These are phyloP conservation scores for Scheffersomyces lignicola DNA, from an alignment of 1,139 yeast species.

Conservation along the genomic window DNA sequence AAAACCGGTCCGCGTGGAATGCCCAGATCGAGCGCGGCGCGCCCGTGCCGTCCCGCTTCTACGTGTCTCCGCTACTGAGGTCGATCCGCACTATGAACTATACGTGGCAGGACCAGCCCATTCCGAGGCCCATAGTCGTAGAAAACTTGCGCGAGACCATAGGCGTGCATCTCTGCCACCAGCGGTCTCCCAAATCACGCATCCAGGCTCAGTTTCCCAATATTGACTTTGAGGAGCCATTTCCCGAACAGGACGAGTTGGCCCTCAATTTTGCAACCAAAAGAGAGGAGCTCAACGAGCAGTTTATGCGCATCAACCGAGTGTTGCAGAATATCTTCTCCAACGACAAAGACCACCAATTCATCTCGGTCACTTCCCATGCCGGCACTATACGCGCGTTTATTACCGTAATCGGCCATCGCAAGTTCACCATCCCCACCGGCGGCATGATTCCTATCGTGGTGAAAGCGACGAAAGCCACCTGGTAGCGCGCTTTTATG, in stretches of 20 bases:
- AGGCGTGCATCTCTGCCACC: slow-evolving; percentile 70
- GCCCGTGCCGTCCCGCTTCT: slow-evolving; percentile 55
- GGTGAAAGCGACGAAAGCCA: slow-evolving; percentile 35
- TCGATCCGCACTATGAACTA: slow-evolving; percentile 56
- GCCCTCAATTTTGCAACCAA: slow-evolving; percentile 45
- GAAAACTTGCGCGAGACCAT: slow-evolving; percentile 68
- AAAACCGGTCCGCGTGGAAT: slow-evolving; percentile 46
- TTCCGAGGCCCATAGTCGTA: slow-evolving; percentile 37
- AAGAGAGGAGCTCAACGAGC: slow-evolving; percentile 38
- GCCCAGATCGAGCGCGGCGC: slow-evolving; percentile 47
- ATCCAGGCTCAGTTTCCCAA: slow-evolving; percentile 22
- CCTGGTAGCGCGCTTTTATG: not conserved
- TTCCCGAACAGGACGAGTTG: slow-evolving; percentile 49
- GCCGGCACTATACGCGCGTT: slow-evolving; percentile 65
- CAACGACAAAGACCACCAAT: slow-evolving; percentile 31
- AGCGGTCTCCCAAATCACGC: slow-evolving; percentile 42
- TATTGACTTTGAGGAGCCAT: slow-evolving; percentile 45
- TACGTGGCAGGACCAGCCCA: slow-evolving; percentile 56
- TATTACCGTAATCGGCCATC: slow-evolving; percentile 56
- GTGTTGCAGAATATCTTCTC: slow-evolving; percentile 55
- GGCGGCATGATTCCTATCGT: slow-evolving; percentile 71
- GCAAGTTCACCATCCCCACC: slow-evolving; percentile 57
- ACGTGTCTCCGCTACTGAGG: slow-evolving; percentile 65
- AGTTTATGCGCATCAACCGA: slow-evolving; percentile 46
- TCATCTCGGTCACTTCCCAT: slow-evolving; percentile 58